Conservation (phyloP, 225 moss, liverwort and hornwort species). For the Sphagnum tenellum region DNA sequence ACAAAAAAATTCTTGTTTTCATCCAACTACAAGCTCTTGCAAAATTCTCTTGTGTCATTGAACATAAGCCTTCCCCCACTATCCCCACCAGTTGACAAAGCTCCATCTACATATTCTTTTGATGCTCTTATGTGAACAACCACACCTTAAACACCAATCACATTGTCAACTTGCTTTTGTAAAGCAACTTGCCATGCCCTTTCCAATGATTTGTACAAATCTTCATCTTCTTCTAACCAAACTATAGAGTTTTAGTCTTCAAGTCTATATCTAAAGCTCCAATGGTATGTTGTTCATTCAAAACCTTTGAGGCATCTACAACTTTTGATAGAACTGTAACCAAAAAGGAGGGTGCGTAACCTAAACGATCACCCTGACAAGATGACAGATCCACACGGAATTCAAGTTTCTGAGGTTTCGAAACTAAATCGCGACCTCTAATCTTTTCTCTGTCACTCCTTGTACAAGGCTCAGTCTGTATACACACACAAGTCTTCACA, state of each 20-base stretch:
- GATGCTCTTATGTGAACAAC: slow-evolving; percentile 59
- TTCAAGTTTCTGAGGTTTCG: too few species aligned
- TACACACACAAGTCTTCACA: too few species aligned
- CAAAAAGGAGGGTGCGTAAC: too few species aligned
- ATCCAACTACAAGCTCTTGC: slow-evolving; percentile 91
- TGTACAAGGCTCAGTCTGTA: too few species aligned
- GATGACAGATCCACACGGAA: too few species aligned
- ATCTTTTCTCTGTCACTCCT: too few species aligned
- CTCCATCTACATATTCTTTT: slow-evolving; percentile 31
- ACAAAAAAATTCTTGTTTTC: slow-evolving; percentile 58
- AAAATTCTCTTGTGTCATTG: slow-evolving; percentile 97
- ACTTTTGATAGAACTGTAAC: too few species aligned
- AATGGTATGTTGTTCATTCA: slow-evolving; percentile 45
- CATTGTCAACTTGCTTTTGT: slow-evolving; percentile 55
- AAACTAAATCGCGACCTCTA: too few species aligned
- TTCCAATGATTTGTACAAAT: slow-evolving; percentile 63
- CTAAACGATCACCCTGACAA: too few species aligned
- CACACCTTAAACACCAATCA: slow-evolving; percentile 52
- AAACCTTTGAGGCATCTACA: slow-evolving; percentile 74
- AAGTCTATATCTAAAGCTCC: slow-evolving; percentile 73
- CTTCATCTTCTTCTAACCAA: slow-evolving; percentile 77
- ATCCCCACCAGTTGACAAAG: slow-evolving; percentile 34
- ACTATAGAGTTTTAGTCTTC: slow-evolving; percentile 14
- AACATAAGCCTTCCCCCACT: slow-evolving; percentile 71
- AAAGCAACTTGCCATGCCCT: slow-evolving; percentile 82